Percentiles rank a stretch among this genome's conserved stretches.
These are phyloP conservation scores for Ceratobasidium sp. DNA, from an alignment of 1,284 basidiomycete species.

Conservation along the genomic window DNA sequence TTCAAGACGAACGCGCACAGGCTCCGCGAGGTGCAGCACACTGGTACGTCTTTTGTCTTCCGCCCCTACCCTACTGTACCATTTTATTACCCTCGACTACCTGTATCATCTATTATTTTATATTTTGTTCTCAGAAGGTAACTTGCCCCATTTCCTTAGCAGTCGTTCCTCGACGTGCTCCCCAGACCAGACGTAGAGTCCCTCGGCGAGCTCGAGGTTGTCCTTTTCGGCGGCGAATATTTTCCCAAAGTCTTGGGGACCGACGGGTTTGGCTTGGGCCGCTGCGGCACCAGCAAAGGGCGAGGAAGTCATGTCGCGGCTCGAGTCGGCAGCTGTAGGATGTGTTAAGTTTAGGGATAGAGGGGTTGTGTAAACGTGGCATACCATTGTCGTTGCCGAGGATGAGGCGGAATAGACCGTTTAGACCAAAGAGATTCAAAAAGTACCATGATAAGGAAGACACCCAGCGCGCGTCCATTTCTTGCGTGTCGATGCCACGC, in stretches of 20 bases:
- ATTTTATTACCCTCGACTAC: slow-evolving; percentile 12
- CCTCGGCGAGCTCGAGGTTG: slow-evolving; percentile 90
- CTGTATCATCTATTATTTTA: slow-evolving; percentile 46
- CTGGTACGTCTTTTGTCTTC: slow-evolving; percentile 11
- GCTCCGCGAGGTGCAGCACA: slow-evolving; percentile 20
- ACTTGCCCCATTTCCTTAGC: slow-evolving; percentile 73
- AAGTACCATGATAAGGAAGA: slow-evolving; percentile 99
- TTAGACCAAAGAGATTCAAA: slow-evolving; percentile 97
- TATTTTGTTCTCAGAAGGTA: slow-evolving; percentile 47
- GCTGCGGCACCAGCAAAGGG: slow-evolving; percentile 71
- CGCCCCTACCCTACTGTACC: slow-evolving; percentile 6
- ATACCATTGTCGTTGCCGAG: slow-evolving; percentile 90
- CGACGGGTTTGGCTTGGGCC: slow-evolving; percentile 57
- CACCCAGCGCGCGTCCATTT: slow-evolving; percentile 99
- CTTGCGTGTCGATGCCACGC: slow-evolving; percentile 91
- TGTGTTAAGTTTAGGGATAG: neutral
- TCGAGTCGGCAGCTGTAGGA: slow-evolving; percentile 71
- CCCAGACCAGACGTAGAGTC: slow-evolving; percentile 81
- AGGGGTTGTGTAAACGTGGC: slow-evolving; percentile 50
- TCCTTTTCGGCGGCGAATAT: slow-evolving; percentile 91
- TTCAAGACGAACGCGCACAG: slow-evolving; percentile 6
- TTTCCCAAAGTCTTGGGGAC: slow-evolving; percentile 80
- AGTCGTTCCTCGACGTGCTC: slow-evolving; percentile 80
- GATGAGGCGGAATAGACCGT: slow-evolving; percentile 91
- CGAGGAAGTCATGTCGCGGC: slow-evolving; percentile 72